phyloP scores from a whole-genome alignment of 1,284 basidiomycete genomes.

The Stygiomarasmius scandens region DNA sequence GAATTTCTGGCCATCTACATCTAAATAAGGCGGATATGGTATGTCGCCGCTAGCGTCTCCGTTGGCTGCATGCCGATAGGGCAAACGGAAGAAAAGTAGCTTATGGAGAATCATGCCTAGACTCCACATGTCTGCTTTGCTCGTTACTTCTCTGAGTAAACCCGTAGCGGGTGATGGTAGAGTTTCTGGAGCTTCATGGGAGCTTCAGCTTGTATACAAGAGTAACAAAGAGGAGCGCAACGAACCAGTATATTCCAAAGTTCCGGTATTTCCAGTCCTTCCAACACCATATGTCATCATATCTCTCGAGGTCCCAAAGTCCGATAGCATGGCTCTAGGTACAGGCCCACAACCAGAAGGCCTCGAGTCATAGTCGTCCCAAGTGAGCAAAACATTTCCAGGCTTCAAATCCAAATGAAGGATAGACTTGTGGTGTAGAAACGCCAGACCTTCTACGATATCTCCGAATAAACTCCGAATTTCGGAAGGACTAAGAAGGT shows the following conservation, averaged over 20 bases:
- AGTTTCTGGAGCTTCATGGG: conserved; percentile 88
- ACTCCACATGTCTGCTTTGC: conserved; percentile 90
- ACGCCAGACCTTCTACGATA: conserved; percentile 61
- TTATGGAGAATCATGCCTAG: conserved; percentile 92
- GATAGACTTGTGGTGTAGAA: conserved; percentile 83
- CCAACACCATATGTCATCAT: conserved; percentile 62
- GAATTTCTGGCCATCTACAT: too few species aligned
- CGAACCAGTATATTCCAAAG: conserved; percentile 91
- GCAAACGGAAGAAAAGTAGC: conserved; percentile 84
- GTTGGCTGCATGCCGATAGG: conserved; percentile 67
- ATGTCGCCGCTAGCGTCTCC: conserved; percentile 21
- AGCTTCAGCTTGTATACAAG: too few species aligned
- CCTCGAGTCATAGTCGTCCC: conserved; percentile 92
- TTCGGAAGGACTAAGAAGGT: conserved; percentile 82
- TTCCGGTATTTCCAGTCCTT: too few species aligned
- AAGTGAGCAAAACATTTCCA: conserved; percentile 89
- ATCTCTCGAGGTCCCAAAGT: conserved; percentile 93
- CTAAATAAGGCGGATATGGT: neutral
- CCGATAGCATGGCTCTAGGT: conserved; percentile 86
- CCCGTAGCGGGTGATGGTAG: conserved; percentile 72
- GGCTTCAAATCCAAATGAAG: conserved; percentile 93
- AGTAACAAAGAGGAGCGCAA: conserved; percentile 55
- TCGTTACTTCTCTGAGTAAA: conserved; percentile 72
- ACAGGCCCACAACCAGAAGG: neutral
- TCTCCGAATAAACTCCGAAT: conserved; percentile 50